phyloP scores from a whole-genome alignment of 495 filamentous ascomycete species.

The Echria macrotheca region DNA sequence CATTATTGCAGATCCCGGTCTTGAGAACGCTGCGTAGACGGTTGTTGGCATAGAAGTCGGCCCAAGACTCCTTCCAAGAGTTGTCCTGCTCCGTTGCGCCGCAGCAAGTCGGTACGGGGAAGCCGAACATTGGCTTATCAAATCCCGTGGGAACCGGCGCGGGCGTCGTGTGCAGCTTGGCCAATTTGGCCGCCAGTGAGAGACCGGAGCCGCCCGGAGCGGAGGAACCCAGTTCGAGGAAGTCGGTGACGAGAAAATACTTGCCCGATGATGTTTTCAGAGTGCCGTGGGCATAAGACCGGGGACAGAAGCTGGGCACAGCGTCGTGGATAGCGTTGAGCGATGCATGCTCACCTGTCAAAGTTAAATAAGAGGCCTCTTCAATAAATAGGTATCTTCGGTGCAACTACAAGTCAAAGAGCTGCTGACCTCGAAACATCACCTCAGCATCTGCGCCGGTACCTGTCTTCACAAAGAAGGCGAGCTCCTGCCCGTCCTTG shows the following conservation, averaged over 20 bases:
- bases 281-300: conserved; percentile 62
- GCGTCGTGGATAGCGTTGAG: conserved; percentile 70
- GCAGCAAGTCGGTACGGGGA: conserved; percentile 77
- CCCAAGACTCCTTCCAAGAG: conserved; percentile 61
- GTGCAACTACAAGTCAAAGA: no score
- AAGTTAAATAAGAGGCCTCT: no score
- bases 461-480: conserved; percentile 80
- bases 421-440: conserved; percentile 71
- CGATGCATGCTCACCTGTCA: no score
- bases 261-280: conserved; percentile 26
- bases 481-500: conserved; percentile 47
- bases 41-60: conserved; percentile 74
- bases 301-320: conserved; percentile 70
- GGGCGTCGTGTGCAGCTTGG: conserved; percentile 70
- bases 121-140: conserved; percentile 63
- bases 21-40: conserved; percentile 60
- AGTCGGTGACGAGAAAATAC: conserved; percentile 75
- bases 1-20: conserved; percentile 55
- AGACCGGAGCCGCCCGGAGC: conserved; percentile 34
- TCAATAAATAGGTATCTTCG: no score
- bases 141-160: conserved; percentile 59
- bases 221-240: conserved; percentile 57
- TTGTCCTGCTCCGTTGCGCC: conserved; percentile 81
- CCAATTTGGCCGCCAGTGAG: conserved; percentile 69
- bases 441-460: conserved; percentile 54